phyloP scores from a whole-genome alignment of 371 early-diverging fungal genomes.

The Mucor irregularis region DNA sequence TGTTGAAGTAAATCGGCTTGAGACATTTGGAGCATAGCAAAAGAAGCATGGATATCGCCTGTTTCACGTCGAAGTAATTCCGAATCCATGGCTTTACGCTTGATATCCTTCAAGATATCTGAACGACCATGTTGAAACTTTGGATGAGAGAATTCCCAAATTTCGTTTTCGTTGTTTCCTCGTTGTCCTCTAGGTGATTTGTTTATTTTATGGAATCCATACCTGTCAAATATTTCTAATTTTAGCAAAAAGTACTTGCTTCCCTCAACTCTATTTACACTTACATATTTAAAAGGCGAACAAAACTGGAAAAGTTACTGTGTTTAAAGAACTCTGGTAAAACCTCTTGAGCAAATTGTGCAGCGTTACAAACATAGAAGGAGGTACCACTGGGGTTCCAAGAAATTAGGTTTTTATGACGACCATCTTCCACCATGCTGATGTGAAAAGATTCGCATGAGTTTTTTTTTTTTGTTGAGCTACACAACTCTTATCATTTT shows the following conservation, averaged over 20 bases:
- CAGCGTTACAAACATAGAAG: slow-evolving; percentile 86
- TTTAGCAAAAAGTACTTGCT: neutral
- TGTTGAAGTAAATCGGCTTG: slow-evolving; percentile 69
- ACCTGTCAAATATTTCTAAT: slow-evolving; percentile 5
- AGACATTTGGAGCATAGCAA: slow-evolving; percentile 65
- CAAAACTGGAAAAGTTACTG: slow-evolving; percentile 29
- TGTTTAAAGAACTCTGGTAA: slow-evolving; percentile 83
- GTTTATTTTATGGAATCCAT: slow-evolving; percentile 64
- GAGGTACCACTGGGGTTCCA: slow-evolving; percentile 84
- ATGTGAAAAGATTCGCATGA: neutral
- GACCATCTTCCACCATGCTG: slow-evolving; percentile 77
- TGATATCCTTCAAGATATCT: slow-evolving; percentile 44
- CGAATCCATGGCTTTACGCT: slow-evolving; percentile 68
- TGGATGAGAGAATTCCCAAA: slow-evolving; percentile 55
- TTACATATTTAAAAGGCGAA: slow-evolving; percentile 72
- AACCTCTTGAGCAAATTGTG: slow-evolving; percentile 79
- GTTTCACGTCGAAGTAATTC: slow-evolving; percentile 69
- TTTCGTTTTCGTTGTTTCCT: slow-evolving; percentile 64
- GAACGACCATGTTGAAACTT: slow-evolving; percentile 48
- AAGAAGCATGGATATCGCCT: slow-evolving; percentile 65
- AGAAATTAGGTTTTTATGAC: slow-evolving; percentile 71
- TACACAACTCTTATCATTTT: too few relatives aligned
- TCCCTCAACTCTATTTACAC: neutral
- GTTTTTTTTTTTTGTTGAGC: neutral
- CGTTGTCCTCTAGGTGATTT: slow-evolving; percentile 67